Evolutionary conservation across 768 basidiomycete species (phyloP).

Genomic region (Psilocybe subaeruginosa): DNA sequence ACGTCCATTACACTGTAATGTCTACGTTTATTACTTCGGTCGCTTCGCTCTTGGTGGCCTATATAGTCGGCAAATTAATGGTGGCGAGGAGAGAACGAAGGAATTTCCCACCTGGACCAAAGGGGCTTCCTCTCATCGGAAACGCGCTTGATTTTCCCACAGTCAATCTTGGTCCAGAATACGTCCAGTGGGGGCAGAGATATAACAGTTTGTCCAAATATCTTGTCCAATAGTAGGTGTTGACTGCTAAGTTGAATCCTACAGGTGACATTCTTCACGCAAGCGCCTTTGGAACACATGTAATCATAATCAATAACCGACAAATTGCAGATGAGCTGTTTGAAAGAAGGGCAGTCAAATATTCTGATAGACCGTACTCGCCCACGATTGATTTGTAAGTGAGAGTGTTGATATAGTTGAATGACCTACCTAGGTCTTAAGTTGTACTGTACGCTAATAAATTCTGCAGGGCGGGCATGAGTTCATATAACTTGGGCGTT

Average conservation of each 20-base stretch:
- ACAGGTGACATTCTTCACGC: conserved; percentile 11
- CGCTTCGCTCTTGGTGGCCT: not conserved
- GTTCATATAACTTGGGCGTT: conserved; percentile 23
- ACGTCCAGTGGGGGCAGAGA: not conserved
- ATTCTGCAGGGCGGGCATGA: conserved; percentile 17
- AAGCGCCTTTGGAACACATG: conserved; percentile 1
- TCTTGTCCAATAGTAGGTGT: no score
- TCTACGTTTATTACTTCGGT: not conserved
- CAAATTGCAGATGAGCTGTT: conserved; percentile 15
- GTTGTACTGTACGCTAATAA: no score
- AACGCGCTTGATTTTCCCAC: conserved; percentile 21
- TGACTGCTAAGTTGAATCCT: not conserved
- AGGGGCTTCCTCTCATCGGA: conserved; percentile 29
- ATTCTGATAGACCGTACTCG: conserved; percentile 2
- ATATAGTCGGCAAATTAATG: not conserved
- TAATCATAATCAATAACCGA: conserved; percentile 11
- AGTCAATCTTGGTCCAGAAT: not conserved
- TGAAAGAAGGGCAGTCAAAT: conserved; percentile 12
- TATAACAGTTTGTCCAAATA: not conserved
- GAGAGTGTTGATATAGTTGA: no score
- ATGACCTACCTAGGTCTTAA: no score
- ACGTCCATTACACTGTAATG: not conserved
- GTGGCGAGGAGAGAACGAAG: not conserved
- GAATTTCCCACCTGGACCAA: conserved; percentile 22
- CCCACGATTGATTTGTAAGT: conserved; percentile 11